Base-by-base conservation (phyloP, 768 basidiomycete genomes). In the Infundibulicybe gibba region DNA sequence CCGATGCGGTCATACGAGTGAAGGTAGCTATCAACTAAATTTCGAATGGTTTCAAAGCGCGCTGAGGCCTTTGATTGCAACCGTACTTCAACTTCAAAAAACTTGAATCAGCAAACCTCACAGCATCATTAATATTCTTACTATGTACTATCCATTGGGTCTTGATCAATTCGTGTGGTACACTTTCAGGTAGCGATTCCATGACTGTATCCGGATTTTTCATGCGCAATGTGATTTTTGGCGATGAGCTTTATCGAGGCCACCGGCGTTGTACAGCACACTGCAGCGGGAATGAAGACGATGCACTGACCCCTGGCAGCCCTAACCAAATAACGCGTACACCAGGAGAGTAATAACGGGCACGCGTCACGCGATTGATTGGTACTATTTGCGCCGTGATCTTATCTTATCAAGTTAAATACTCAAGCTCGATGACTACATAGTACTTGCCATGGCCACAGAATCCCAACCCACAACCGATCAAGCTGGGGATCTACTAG, bases 81-180 rank as follows among this genome's bases (percentile, higher is more conserved):
- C 42, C 90, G 83, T 9, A 91, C 90, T 70, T 95, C 93, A 61
- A 94, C 93, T 94, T 51, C 8, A 4, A 4, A 25, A 32, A 40
- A 39, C 32, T 48, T 38, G 31, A 19, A 15, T 45, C 34, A 45
- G 35, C 21, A 49, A 37, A 34, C 49, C 35, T 41, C 16, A 25
- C 12, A 35, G 15, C 34, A 11, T 17, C 3, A 33, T 37, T 32
- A 42, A 16, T 44, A 40, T 0, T 41, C 73, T 48, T 51, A 82
- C 87, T 72, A 55, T 90, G 88, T 1, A 87, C 78, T 1, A 79
- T 77, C 86, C 86, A 87, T 60, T 69, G 25, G 25, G 25, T 25
- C 8, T 25, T 25, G 25, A 8, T 8, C 8, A 8, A 25, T 25
- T 25, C 25, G 8, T 25, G 25, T n/a, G n/a, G n/a, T n/a, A n/a